Evolutionary conservation across 169 alveolate genomes (phyloP).

Genomic region (Cryptosporidium sp.): DNA sequence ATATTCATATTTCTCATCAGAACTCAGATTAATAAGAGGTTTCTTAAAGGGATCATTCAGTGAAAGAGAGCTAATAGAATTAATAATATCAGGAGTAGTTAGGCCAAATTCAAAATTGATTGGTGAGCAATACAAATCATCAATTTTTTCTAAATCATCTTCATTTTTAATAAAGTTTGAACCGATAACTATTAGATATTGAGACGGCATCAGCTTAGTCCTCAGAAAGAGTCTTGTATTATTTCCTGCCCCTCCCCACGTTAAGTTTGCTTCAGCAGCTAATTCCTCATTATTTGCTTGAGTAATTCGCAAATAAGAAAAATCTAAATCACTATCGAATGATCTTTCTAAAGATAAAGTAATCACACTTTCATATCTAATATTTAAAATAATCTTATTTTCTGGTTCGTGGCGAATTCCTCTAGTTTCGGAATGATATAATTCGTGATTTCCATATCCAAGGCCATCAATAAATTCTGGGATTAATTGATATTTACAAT

Average conservation of each 20-base stretch:
- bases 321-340: constrained; percentile 52
- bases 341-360: constrained; percentile 47
- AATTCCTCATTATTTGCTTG: neutral
- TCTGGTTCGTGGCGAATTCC: constrained; percentile 61
- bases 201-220: constrained; percentile 27
- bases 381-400: constrained; percentile 19
- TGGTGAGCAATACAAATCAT: constrained; percentile 41
- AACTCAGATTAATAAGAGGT: neutral
- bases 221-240: constrained; percentile 60
- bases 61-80: neutral
- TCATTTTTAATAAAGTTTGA: constrained; percentile 47
- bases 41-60: constrained; percentile 47
- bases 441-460: constrained; percentile 45
- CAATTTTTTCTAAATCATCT: constrained; percentile 36
- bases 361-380: constrained; percentile 43
- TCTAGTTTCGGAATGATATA: constrained; percentile 48
- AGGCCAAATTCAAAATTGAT: constrained; percentile 62
- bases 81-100: constrained; percentile 20
- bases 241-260: constrained; percentile 75
- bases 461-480: constrained; percentile 56
- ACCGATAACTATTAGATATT: constrained; percentile 25
- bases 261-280: constrained; percentile 9
- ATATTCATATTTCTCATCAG: constrained; percentile 33
- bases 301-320: constrained; percentile 24
- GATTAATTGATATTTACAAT: constrained; percentile 52